phyloP scores from a whole-genome alignment of 2,329 filamentous ascomycete species.

The Phoma sp. region DNA sequence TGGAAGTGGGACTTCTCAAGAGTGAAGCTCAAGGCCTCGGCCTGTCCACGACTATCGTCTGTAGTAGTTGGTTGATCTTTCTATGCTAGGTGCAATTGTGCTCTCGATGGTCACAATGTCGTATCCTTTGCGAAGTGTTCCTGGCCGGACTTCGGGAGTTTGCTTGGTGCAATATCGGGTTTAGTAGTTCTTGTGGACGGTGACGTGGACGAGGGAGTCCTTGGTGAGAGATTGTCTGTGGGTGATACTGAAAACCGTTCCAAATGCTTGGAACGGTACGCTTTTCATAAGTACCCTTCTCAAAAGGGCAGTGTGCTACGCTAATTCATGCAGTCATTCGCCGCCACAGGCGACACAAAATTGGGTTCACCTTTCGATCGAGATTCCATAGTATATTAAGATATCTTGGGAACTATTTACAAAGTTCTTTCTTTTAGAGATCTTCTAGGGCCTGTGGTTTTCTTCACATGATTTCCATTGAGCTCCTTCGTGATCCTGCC shows the following conservation, averaged over 20 bases:
- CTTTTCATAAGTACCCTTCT: slow-evolving; percentile 53
- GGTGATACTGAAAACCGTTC: slow-evolving; percentile 29
- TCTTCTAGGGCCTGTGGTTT: slow-evolving; percentile 49
- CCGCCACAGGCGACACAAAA: not conserved
- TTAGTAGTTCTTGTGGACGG: slow-evolving; percentile 10
- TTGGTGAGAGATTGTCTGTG: slow-evolving; percentile 22
- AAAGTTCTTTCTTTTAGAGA: slow-evolving; percentile 2
- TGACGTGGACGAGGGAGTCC: slow-evolving; percentile 28
- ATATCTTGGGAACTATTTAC: not conserved
- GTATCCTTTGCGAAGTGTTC: slow-evolving; percentile 18
- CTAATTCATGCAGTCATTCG: slow-evolving; percentile 24
- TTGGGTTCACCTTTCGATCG: not conserved
- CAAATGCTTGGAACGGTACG: slow-evolving; percentile 33
- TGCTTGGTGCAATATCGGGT: not conserved
- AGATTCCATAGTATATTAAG: not conserved
- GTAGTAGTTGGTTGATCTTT: slow-evolving; percentile 21
- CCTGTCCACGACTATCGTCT: slow-evolving; percentile 43
- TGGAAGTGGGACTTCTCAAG: slow-evolving; percentile 47
- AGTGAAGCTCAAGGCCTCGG: slow-evolving; percentile 52
- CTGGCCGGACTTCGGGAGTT: slow-evolving; percentile 29
- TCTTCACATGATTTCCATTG: slow-evolving; percentile 58
- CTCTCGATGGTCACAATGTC: not conserved
- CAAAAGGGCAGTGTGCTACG: slow-evolving; percentile 27
- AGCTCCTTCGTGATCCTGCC: slow-evolving; percentile 60
- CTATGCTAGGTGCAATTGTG: not conserved